Percentiles rank a stretch among this genome's conserved stretches.
phyloP scores from a whole-genome alignment of 306 rosid species.

The Astragalus glycyphyllos region DNA sequence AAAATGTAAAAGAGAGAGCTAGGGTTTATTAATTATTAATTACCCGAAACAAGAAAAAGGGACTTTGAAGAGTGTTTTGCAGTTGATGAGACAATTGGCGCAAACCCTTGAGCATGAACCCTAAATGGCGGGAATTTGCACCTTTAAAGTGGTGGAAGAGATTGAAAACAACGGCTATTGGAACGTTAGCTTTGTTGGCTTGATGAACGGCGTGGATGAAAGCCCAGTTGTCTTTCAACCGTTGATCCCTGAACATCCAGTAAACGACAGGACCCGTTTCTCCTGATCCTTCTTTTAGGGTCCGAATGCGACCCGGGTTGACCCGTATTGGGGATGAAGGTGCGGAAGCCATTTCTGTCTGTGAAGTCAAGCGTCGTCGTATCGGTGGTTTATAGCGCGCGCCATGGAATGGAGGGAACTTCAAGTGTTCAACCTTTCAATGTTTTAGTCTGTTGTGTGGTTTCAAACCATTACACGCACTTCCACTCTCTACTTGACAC shows the following conservation, averaged over 20 bases:
- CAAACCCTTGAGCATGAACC: slow-evolving; percentile 88
- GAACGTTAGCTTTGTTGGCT: slow-evolving; percentile 71
- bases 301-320: slow-evolving; percentile 60
- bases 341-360: slow-evolving; percentile 52
- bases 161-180: slow-evolving; percentile 85
- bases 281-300: slow-evolving; percentile 55
- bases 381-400: slow-evolving; percentile 23
- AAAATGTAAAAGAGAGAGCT: neutral
- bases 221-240: slow-evolving; percentile 89
- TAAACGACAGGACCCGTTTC: slow-evolving; percentile 79
- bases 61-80: slow-evolving; percentile 59
- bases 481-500: slow-evolving; percentile 11
- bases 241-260: slow-evolving; percentile 98
- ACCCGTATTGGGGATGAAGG: slow-evolving; percentile 44
- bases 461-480: slow-evolving; percentile 58
- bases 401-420: slow-evolving; percentile 62
- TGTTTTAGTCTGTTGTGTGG: slow-evolving; percentile 47
- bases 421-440: slow-evolving; percentile 21
- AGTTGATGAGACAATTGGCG: slow-evolving; percentile 59
- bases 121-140: slow-evolving; percentile 87
- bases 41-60: slow-evolving; percentile 80
- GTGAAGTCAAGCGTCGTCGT: neutral
- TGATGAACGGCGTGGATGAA: slow-evolving; percentile 80
- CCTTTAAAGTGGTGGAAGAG: slow-evolving; percentile 80
- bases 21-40: neutral